Evolutionary conservation across 148 eudicot species (phyloP).

Genomic region (Camellia lanceoleosa): DNA sequence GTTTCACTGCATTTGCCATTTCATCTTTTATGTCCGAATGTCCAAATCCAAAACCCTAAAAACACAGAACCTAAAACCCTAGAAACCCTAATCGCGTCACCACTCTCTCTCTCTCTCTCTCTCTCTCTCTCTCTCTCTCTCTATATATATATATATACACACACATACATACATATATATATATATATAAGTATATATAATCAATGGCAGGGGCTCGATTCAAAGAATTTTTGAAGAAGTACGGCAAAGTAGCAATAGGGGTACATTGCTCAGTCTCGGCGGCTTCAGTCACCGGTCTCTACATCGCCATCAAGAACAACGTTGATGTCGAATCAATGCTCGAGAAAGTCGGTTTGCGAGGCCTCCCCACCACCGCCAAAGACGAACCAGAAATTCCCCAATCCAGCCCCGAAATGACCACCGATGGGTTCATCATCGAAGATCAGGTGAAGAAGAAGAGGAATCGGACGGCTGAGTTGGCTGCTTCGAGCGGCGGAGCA

Average conservation of each 20-base stretch:
- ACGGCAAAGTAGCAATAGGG: constrained; percentile 76
- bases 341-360: constrained; percentile 57
- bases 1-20: no score
- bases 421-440: constrained; percentile 2
- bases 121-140: no score
- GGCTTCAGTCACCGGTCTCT: constrained; percentile 60
- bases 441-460: constrained; percentile 28
- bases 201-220: constrained; percentile 62
- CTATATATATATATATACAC: no score
- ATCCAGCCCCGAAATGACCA: background rate
- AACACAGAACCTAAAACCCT: no score
- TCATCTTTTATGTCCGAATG: no score
- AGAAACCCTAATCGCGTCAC: no score
- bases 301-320: constrained; percentile 77
- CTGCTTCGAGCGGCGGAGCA: constrained; percentile 76
- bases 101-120: no score
- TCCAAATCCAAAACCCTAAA: no score
- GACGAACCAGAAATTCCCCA: constrained; percentile 14
- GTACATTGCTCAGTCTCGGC: constrained; percentile 72
- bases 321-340: constrained; percentile 79
- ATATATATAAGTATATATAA: background rate
- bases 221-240: constrained; percentile 57
- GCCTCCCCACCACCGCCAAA: constrained; percentile 12
- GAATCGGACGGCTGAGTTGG: constrained; percentile 80
- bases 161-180: no score